A percentile compares a stretch with the other conserved stretches of the same genome.
Evolutionary conservation across 2,329 filamentous ascomycete genomes (phyloP).

Genomic region (Grosmannia serpens): DNA sequence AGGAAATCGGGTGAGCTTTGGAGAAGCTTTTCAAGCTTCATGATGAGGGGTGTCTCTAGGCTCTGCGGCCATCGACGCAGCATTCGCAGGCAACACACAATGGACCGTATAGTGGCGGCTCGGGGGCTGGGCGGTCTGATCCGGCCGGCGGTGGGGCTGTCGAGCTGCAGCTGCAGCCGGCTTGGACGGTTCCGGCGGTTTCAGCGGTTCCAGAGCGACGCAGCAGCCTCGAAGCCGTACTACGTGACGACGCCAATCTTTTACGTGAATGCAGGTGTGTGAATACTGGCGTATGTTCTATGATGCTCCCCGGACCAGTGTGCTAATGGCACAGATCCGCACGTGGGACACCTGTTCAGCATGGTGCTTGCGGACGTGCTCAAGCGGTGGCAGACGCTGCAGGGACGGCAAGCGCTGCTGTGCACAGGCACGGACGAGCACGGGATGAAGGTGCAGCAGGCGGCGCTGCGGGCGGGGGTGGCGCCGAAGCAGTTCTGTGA

Average conservation of each 20-base stretch:
- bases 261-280: conserved; percentile 87
- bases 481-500: conserved; percentile 83
- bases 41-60: neutral
- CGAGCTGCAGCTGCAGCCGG: neutral
- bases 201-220: conserved; percentile 4
- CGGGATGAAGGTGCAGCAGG: conserved; percentile 92
- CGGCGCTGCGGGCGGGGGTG: conserved; percentile 58
- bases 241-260: conserved; percentile 97
- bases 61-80: neutral
- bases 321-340: conserved; percentile 51
- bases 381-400: conserved; percentile 80
- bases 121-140: neutral
- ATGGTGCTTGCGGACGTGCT: conserved; percentile 85
- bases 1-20: neutral
- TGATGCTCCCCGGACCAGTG: no score
- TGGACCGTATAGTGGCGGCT: neutral
- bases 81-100: neutral
- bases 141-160: neutral
- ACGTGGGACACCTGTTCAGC: conserved; percentile 89
- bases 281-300: no score
- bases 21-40: neutral
- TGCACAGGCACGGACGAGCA: conserved; percentile 95
- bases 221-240: conserved; percentile 55
- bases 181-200: neutral
- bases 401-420: conserved; percentile 49